These are phyloP conservation scores for Dryas drummondii DNA, from an alignment of 306 rosid species.

Conservation along the genomic window DNA sequence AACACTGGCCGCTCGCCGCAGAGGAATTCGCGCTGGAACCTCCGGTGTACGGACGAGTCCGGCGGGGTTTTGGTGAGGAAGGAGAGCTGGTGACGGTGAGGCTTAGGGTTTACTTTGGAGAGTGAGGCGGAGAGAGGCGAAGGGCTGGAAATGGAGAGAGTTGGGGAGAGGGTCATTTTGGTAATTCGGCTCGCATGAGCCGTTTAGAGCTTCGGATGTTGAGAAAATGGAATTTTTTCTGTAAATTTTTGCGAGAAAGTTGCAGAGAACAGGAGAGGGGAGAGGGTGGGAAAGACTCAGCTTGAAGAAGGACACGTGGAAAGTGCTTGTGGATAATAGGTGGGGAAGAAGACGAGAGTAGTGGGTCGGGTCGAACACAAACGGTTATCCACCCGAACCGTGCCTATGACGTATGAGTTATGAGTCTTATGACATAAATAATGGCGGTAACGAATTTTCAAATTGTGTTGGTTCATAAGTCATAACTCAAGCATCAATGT, in stretches of 20 bases:
- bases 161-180: slow-evolving; percentile 54
- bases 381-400: slow-evolving; percentile 18
- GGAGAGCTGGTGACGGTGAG: slow-evolving; percentile 31
- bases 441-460: slow-evolving; percentile 44
- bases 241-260: slow-evolving; percentile 18
- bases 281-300: slow-evolving; percentile 12
- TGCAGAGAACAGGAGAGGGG: slow-evolving; percentile 24
- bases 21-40: slow-evolving; percentile 26
- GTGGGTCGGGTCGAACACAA: neutral
- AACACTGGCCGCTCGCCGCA: slow-evolving; percentile 24
- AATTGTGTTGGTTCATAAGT: neutral
- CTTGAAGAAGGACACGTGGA: slow-evolving; percentile 62
- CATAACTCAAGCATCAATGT: too few species aligned
- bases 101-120: slow-evolving; percentile 31
- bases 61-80: slow-evolving; percentile 22
- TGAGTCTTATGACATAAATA: too few species aligned
- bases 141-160: slow-evolving; percentile 45
- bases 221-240: neutral
- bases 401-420: neutral
- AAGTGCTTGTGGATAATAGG: slow-evolving; percentile 59
- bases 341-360: slow-evolving; percentile 1
- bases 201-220: slow-evolving; percentile 1
- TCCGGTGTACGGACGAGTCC: neutral
- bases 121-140: slow-evolving; percentile 43
- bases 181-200: slow-evolving; percentile 36